phyloP scores from a whole-genome alignment of 257 asterid genomes.

The Solanum bulbocastanum region DNA sequence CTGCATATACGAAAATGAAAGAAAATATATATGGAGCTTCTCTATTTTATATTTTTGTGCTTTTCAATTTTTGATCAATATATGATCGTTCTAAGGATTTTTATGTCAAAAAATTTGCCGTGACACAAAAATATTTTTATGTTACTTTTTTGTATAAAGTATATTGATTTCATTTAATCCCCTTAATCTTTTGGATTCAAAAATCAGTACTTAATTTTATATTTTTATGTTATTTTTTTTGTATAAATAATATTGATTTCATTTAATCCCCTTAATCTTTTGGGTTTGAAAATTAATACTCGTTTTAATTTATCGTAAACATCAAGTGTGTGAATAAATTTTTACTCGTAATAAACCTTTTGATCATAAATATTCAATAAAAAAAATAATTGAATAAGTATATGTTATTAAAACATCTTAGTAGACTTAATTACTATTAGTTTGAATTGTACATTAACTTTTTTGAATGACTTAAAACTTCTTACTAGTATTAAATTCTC shows the following conservation, averaged over 20 bases:
- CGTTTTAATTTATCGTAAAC: background rate
- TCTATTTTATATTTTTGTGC: no score
- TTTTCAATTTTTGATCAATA: no score
- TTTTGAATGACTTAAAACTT: background rate
- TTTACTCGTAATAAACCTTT: background rate
- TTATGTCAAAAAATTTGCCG: no score
- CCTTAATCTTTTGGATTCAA: background rate
- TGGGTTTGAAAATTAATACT: background rate
- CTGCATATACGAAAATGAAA: background rate
- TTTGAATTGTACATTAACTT: background rate
- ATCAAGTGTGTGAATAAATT: background rate
- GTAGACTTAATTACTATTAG: background rate
- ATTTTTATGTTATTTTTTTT: background rate
- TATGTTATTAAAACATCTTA: background rate
- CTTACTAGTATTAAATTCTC: background rate
- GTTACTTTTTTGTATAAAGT: background rate
- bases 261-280: background rate
- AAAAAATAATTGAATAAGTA: background rate
- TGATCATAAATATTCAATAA: no score
- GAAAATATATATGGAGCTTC: background rate
- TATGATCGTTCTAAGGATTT: no score
- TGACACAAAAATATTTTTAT: background rate
- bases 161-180: background rate
- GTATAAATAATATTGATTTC: background rate
- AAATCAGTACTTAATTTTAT: no score